Evolutionary conservation across 2,329 filamentous ascomycete genomes (phyloP).

Genomic region (Colletotrichum musicola): DNA sequence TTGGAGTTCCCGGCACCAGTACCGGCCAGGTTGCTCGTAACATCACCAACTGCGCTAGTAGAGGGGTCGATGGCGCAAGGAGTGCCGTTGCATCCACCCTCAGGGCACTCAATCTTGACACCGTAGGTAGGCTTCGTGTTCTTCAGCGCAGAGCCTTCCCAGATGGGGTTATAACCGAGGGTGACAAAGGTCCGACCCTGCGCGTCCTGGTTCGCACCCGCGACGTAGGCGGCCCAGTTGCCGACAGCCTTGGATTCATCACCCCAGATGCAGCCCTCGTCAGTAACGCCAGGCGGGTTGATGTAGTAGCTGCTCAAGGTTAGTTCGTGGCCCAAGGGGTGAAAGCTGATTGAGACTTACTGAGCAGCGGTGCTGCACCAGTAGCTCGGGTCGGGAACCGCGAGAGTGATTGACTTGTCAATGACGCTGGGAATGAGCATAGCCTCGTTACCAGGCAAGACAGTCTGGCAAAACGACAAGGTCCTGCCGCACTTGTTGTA

Average conservation of each 20-base stretch:
- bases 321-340: background rate
- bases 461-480: constrained; percentile 83
- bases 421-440: constrained; percentile 87
- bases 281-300: constrained; percentile 77
- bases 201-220: constrained; percentile 77
- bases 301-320: constrained; percentile 73
- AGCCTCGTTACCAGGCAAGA: constrained; percentile 82
- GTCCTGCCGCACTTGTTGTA: constrained; percentile 73
- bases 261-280: constrained; percentile 80
- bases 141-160: constrained; percentile 67
- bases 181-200: constrained; percentile 79
- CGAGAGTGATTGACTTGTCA: constrained; percentile 66
- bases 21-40: constrained; percentile 66
- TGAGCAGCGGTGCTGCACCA: constrained; percentile 82
- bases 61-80: constrained; percentile 79
- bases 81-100: constrained; percentile 76
- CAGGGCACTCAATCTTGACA: constrained; percentile 77
- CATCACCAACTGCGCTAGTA: constrained; percentile 66
- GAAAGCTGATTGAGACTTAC: constrained; percentile 60
- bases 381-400: constrained; percentile 77
- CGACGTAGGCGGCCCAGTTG: constrained; percentile 84
- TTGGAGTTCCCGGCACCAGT: constrained; percentile 75
- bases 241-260: constrained; percentile 71
- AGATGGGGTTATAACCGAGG: constrained; percentile 84
- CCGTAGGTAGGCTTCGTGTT: constrained; percentile 74